A percentile compares a stretch with the other conserved stretches of the same genome.
Evolutionary conservation across 306 rosid genomes (phyloP).

Genomic region (Vigna mungo): DNA sequence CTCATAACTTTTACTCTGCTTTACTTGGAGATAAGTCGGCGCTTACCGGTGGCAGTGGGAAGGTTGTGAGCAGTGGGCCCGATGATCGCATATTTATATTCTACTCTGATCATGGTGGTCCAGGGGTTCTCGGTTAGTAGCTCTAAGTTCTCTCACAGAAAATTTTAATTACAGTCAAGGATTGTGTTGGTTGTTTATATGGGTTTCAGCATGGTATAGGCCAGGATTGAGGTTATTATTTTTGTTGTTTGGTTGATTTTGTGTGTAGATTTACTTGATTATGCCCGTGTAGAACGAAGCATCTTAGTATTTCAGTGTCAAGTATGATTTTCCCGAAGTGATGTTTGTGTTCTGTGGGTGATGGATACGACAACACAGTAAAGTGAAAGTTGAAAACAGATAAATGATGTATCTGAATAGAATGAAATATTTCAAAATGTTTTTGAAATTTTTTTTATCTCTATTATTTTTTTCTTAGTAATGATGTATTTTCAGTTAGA

Average conservation of each 20-base stretch:
- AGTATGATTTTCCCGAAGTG: constrained; percentile 9
- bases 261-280: constrained; percentile 27
- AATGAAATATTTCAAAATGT: constrained; percentile 17
- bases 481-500: neutral
- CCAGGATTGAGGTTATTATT: constrained; percentile 26
- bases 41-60: constrained; percentile 89
- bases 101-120: constrained; percentile 94
- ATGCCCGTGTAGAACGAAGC: constrained; percentile 4
- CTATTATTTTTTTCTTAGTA: too few relatives aligned
- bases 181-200: constrained; percentile 19
- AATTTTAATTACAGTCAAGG: constrained; percentile 28
- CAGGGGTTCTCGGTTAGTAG: constrained; percentile 95
- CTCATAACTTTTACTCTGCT: constrained; percentile 72
- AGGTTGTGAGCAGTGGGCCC: constrained; percentile 95
- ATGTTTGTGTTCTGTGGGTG: constrained; percentile 9
- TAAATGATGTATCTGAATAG: neutral
- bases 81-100: constrained; percentile 87
- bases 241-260: constrained; percentile 27
- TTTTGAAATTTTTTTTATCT: neutral
- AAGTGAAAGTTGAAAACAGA: neutral
- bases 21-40: constrained; percentile 88
- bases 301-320: neutral
- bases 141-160: constrained; percentile 16
- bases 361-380: neutral
- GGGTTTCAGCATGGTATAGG: constrained; percentile 27